phyloP scores from a whole-genome alignment of 192 early-diverging fungal species.

The Thamnidium elegans region DNA sequence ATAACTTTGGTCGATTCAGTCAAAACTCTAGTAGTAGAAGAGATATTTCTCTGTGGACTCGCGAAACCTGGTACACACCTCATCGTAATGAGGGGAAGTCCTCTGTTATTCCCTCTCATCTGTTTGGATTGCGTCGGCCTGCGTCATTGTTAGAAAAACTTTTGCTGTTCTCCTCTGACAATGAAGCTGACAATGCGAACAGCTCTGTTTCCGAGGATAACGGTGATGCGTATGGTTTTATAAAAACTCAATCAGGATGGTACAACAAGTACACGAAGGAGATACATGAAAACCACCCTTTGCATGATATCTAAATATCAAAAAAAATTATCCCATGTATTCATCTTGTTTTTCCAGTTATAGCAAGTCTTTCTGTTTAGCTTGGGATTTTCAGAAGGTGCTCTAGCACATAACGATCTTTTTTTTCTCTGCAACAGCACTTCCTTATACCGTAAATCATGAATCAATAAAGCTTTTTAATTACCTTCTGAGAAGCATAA shows the following conservation, averaged over 20 bases:
- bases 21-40: background rate
- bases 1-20: slow-evolving; percentile 5
- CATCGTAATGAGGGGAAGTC: background rate
- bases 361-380: background rate
- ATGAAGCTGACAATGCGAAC: background rate
- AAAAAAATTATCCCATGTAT: slow-evolving; percentile 4
- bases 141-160: slow-evolving; percentile 1
- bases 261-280: slow-evolving; percentile 3
- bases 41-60: background rate
- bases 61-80: background rate
- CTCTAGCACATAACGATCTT: slow-evolving; percentile 10
- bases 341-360: slow-evolving; percentile 6
- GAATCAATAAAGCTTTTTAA: slow-evolving; percentile 11
- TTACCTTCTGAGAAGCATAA: slow-evolving; percentile 6
- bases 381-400: slow-evolving; percentile 7
- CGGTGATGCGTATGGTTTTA: slow-evolving; percentile 1
- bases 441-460: slow-evolving; percentile 10
- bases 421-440: slow-evolving; percentile 7
- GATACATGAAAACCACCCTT: slow-evolving; percentile 2
- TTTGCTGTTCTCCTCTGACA: background rate
- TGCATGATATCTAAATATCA: slow-evolving; percentile 8
- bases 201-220: background rate
- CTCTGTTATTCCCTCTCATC: background rate
- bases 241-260: slow-evolving; percentile 2
- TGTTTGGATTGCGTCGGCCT: background rate